These are phyloP conservation scores for Ceratopteris richardii DNA, from an alignment of 75 land plant species.

Conservation along the genomic window DNA sequence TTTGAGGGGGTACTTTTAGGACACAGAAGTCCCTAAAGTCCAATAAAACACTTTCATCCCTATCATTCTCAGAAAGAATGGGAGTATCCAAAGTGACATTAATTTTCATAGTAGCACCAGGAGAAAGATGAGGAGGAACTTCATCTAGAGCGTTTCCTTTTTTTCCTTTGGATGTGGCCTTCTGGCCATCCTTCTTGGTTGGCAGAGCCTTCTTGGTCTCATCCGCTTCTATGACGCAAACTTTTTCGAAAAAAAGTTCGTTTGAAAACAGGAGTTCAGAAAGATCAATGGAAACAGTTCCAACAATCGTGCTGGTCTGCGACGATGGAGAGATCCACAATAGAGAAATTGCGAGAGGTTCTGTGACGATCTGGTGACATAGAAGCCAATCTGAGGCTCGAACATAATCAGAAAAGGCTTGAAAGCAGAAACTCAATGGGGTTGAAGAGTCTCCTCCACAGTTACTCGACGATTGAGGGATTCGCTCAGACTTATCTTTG, in stretches of 20 bases:
- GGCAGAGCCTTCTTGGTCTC: background rate
- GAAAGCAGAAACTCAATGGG: conserved; percentile 2
- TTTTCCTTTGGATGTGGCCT: background rate
- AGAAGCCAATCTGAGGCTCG: conserved; percentile 17
- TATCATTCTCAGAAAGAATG: conserved; percentile 16
- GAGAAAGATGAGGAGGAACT: conserved; percentile 5
- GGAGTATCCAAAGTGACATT: conserved; percentile 15
- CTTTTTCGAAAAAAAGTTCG: background rate
- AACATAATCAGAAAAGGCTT: conserved; percentile 5
- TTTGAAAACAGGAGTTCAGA: conserved; percentile 1
- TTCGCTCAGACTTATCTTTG: background rate
- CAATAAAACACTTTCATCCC: conserved; percentile 14
- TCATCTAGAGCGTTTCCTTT: conserved; percentile 4
- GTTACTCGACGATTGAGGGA: background rate
- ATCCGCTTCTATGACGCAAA: background rate
- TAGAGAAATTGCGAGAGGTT: conserved; percentile 10
- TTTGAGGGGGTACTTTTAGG: conserved; percentile 12
- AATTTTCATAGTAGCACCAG: conserved; percentile 18
- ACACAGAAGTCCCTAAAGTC: conserved; percentile 9
- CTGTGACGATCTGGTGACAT: conserved; percentile 12
- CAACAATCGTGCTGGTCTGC: background rate
- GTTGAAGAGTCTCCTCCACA: background rate
- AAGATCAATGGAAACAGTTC: conserved; percentile 9
- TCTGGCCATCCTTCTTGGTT: background rate
- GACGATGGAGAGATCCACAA: conserved; percentile 32